Percentiles rank a stretch among this genome's conserved stretches.
Evolutionary conservation across 1,139 yeast species (phyloP).

Genomic region (Candida freyschussii): DNA sequence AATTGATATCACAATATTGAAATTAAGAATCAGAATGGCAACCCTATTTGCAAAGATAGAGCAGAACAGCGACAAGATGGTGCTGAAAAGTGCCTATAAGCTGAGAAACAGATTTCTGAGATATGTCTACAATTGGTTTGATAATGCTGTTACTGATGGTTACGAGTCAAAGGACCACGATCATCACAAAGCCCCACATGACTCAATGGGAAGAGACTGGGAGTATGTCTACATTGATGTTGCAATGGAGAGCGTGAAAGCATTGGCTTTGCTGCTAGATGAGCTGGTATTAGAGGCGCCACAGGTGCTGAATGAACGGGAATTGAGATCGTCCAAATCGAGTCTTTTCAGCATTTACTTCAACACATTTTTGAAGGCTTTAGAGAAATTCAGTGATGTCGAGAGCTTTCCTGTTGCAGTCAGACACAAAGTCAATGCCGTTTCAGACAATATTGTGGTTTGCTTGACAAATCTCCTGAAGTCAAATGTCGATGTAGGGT

Average conservation of each 20-base stretch:
- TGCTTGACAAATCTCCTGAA: constrained; percentile 66
- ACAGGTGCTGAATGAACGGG: constrained; percentile 53
- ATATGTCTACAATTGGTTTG: constrained; percentile 64
- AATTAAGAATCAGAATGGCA: constrained; percentile 56
- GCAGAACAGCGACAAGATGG: constrained; percentile 37
- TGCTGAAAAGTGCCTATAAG: constrained; percentile 50
- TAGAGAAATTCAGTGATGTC: constrained; percentile 50
- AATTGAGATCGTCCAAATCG: constrained; percentile 52
- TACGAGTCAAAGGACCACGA: constrained; percentile 29
- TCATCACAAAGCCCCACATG: constrained; percentile 17
- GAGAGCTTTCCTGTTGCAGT: constrained; percentile 33
- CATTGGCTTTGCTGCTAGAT: constrained; percentile 50
- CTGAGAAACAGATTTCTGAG: constrained; percentile 59
- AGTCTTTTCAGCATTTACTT: constrained; percentile 70
- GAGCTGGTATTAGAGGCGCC: constrained; percentile 58
- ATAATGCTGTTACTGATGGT: constrained; percentile 39
- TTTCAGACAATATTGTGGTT: constrained; percentile 63
- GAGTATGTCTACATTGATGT: constrained; percentile 58
- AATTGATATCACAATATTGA: constrained; percentile 36
- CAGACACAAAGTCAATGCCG: constrained; percentile 49
- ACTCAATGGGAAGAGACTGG: constrained; percentile 34
- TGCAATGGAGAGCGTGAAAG: constrained; percentile 60
- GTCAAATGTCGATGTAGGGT: constrained; percentile 73
- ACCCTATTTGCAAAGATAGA: constrained; percentile 51
- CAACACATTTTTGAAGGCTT: constrained; percentile 61